A percentile compares a stretch with the other conserved stretches of the same genome.
phyloP scores from a whole-genome alignment of 768 basidiomycete species.

The Hypsizygus marmoreus region DNA sequence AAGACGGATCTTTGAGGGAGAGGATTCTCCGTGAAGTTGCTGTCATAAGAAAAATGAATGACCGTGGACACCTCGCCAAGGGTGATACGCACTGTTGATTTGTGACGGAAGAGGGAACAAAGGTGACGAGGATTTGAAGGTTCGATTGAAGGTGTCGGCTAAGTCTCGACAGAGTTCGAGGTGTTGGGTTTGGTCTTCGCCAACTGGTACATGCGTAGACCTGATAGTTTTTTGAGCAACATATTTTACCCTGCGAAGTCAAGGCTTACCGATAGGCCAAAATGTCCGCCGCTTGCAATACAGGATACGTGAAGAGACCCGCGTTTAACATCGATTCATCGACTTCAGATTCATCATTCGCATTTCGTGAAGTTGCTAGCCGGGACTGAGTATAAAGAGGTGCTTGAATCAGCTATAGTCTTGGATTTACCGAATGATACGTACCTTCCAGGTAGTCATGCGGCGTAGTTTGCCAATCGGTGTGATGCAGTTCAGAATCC shows the following conservation, averaged over 20 bases:
- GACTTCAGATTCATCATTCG: conserved; percentile 72
- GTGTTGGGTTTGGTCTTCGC: conserved; percentile 95
- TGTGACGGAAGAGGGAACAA: conserved; percentile 76
- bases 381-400: conserved; percentile 54
- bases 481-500: conserved; percentile 86
- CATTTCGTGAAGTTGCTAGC: conserved; percentile 72
- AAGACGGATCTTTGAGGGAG: conserved; percentile 79
- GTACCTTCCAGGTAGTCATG: conserved; percentile 98
- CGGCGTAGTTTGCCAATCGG: conserved; percentile 79
- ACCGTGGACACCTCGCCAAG: too few relatives aligned
- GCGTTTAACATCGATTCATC: conserved; percentile 82
- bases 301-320: conserved; percentile 90
- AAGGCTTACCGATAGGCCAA: conserved; percentile 81
- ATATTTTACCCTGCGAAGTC: too few relatives aligned
- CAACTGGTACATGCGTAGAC: conserved; percentile 92
- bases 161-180: conserved; percentile 86
- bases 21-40: conserved; percentile 82
- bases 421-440: conserved; percentile 10
- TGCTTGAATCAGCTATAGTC: conserved; percentile 5
- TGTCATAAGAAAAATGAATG: conserved; percentile 28
- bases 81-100: conserved; percentile 62
- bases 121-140: conserved; percentile 46
- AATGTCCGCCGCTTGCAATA: conserved; percentile 93
- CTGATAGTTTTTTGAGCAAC: conserved; percentile 36
- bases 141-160: conserved; percentile 79